Conservation (phyloP, 495 filamentous ascomycete genomes). For the Xylaria longipes region DNA sequence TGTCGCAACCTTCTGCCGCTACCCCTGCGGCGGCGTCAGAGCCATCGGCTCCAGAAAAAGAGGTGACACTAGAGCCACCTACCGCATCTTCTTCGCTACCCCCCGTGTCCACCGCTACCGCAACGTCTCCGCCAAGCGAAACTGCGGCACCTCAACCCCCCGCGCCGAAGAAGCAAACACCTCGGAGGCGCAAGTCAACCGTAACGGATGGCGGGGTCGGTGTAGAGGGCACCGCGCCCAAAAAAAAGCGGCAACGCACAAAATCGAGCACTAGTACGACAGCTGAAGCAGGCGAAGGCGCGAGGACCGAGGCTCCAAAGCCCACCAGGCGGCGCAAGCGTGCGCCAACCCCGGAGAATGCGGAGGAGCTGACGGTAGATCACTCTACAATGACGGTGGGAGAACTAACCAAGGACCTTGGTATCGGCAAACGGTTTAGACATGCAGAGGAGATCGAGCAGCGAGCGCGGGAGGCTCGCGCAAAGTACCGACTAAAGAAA, state of each 20-base stretch:
- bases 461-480: slow-evolving; percentile 50
- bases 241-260: slow-evolving; percentile 34
- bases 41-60: slow-evolving; percentile 19
- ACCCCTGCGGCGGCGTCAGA: slow-evolving; percentile 19
- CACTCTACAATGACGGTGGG: slow-evolving; percentile 77
- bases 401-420: slow-evolving; percentile 77
- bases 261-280: slow-evolving; percentile 22
- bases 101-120: slow-evolving; percentile 28
- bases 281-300: slow-evolving; percentile 30
- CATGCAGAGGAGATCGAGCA: slow-evolving; percentile 63
- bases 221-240: slow-evolving; percentile 30
- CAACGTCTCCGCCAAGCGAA: slow-evolving; percentile 25
- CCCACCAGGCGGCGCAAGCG: slow-evolving; percentile 49
- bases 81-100: slow-evolving; percentile 33
- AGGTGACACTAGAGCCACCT: slow-evolving; percentile 17
- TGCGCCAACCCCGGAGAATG: slow-evolving; percentile 73
- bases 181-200: slow-evolving; percentile 31
- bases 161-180: slow-evolving; percentile 35
- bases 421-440: slow-evolving; percentile 81
- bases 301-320: slow-evolving; percentile 38
- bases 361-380: slow-evolving; percentile 74
- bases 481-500: slow-evolving; percentile 43
- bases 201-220: slow-evolving; percentile 22
- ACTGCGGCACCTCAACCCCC: slow-evolving; percentile 19
- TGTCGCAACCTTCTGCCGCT: neutral